Evolutionary conservation across 2,329 filamentous ascomycete species (phyloP), one percentile per base, ranked within the genome.

Genomic region (Diplodia corticola): DNA sequence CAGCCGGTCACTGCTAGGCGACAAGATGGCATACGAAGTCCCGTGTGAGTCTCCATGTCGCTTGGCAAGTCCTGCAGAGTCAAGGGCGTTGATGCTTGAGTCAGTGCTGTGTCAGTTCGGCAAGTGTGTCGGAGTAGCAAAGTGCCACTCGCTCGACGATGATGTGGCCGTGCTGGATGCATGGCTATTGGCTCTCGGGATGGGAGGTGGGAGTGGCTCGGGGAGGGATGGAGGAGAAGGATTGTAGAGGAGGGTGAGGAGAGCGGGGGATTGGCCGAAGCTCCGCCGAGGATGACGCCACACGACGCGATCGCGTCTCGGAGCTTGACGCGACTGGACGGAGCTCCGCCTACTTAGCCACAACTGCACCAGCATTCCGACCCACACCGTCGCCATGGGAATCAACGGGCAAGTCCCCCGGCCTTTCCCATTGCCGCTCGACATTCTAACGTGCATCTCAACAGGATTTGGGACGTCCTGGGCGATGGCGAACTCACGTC

Each of bases 391-490:
- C 57, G 37, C 59, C 35, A 67, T 68, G 68, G 67, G 67, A 17
- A 68, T 69, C 13, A 53, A 63, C 48, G 67, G 67, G 67, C 67
- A 60, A 20, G 22, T 35, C 24, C 24, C 7, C 15, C 3, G 0
- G 9, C 10, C 37, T 2, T 2, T 9, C 24, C 12, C 20, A 6
- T n/a, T 44, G 30, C 15, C 10, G 9, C n/a, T 5, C 33, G 3
- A 17, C 28, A 7, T 17, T 20, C 7, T 24, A 7, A 28, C n/a
- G 5, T 40, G 26, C 22, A 46, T 20, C 1, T 3, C 9, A 7
- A 3, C 35, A 77, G 64, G 6, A 68, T 81, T 1, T 81, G 78
- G 77, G 73, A 79, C 13, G 70, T 77, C 10, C 72, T 81, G 20
- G 76, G 75, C 26, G 72, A 77, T 5, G 78, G 79, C 22, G 72